These are phyloP conservation scores for Parmelia sp. DNA, from an alignment of 495 filamentous ascomycete genomes.

Conservation along the genomic window DNA sequence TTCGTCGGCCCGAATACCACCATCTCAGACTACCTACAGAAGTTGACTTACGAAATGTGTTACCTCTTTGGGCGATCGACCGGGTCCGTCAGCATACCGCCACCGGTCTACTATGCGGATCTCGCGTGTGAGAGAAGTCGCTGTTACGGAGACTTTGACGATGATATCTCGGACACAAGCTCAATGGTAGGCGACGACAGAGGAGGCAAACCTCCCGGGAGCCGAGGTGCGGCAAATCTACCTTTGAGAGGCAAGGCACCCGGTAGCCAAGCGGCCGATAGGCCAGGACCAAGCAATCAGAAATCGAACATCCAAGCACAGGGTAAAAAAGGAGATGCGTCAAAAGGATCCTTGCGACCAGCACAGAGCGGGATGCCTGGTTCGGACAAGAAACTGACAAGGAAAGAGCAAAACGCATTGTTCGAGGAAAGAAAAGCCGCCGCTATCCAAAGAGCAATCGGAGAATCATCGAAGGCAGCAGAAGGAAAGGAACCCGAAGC, in stretches of 20 bases:
- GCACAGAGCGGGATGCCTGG: not conserved
- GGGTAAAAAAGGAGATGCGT: not conserved
- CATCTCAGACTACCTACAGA: not conserved
- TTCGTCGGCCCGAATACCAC: constrained; percentile 29
- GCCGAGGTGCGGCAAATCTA: not conserved
- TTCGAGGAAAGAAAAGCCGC: not conserved
- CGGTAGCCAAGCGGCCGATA: not conserved
- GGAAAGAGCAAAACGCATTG: not conserved
- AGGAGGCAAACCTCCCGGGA: not conserved
- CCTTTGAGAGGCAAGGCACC: not conserved
- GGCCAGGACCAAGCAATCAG: not conserved
- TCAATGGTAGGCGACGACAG: not conserved
- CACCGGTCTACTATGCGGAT: constrained; percentile 72
- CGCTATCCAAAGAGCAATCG: not conserved
- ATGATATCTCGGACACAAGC: not conserved
- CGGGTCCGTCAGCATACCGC: constrained; percentile 58
- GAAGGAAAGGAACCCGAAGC: not conserved
- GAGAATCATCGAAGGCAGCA: not conserved
- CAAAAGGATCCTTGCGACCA: not conserved
- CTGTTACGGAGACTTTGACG: constrained; percentile 43
- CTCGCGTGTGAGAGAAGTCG: constrained; percentile 60
- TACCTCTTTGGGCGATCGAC: not conserved
- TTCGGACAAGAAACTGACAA: not conserved
- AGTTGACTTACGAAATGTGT: not conserved
- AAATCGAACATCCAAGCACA: not conserved